These are phyloP conservation scores for Zizania latifolia DNA, from an alignment of 176 grass and related monocot genomes.

Conservation along the genomic window DNA sequence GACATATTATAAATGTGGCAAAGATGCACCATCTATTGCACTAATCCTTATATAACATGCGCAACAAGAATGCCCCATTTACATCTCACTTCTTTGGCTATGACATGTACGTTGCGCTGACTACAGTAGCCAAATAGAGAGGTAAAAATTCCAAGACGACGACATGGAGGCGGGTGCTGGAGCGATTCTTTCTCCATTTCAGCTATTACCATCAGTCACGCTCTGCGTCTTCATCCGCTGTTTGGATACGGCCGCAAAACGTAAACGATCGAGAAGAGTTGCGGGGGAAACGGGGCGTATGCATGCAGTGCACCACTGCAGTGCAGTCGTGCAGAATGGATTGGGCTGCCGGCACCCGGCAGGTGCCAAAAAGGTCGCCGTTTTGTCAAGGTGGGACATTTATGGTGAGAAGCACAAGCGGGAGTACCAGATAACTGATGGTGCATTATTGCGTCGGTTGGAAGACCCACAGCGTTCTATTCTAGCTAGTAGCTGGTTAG, in stretches of 20 bases:
- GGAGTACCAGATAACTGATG: background rate
- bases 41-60: too few relatives aligned
- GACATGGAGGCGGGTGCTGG: too few relatives aligned
- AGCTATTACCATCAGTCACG: too few relatives aligned
- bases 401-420: background rate
- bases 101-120: too few relatives aligned
- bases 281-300: background rate
- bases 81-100: too few relatives aligned
- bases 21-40: background rate
- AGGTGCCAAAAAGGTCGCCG: background rate
- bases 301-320: background rate
- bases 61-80: too few relatives aligned
- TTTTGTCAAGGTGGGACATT: slow-evolving; percentile 13
- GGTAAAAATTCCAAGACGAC: background rate
- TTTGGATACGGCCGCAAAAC: background rate
- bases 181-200: too few relatives aligned
- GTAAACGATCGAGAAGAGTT: background rate
- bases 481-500: too few relatives aligned
- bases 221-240: background rate
- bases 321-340: too few relatives aligned
- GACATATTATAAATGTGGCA: background rate
- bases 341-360: too few relatives aligned
- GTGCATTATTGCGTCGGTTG: background rate
- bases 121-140: too few relatives aligned
- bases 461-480: too few relatives aligned